phyloP scores from a whole-genome alignment of 1,139 yeast species.

The Hyphopichia pseudoburtonii region DNA sequence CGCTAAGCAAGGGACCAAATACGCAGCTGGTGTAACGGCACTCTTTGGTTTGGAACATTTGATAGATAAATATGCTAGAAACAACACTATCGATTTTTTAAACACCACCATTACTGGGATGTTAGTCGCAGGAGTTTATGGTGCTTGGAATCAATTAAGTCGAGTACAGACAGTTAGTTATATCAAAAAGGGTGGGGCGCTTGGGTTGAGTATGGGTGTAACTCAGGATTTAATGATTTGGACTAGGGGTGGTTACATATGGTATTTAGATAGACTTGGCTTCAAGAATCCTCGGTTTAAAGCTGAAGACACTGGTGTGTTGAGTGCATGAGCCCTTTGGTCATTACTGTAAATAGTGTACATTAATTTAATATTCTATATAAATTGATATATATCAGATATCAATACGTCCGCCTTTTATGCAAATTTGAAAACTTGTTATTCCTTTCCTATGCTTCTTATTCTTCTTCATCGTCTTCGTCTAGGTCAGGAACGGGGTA shows the following conservation, averaged over 20 bases:
- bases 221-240: slow-evolving; percentile 63
- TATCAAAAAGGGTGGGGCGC: slow-evolving; percentile 51
- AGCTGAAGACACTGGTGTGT: slow-evolving; percentile 1
- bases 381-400: too few species aligned
- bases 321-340: slow-evolving; percentile 5
- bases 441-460: slow-evolving; percentile 1
- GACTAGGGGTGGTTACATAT: slow-evolving; percentile 58
- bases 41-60: slow-evolving; percentile 64
- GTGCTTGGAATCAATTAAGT: slow-evolving; percentile 44
- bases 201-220: slow-evolving; percentile 63
- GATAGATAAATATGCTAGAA: slow-evolving; percentile 50
- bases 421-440: too few species aligned
- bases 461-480: slow-evolving; percentile 49
- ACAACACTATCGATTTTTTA: slow-evolving; percentile 55
- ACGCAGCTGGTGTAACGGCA: slow-evolving; percentile 46
- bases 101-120: slow-evolving; percentile 61
- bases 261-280: slow-evolving; percentile 50
- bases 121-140: slow-evolving; percentile 52
- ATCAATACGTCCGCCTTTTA: not conserved
- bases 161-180: slow-evolving; percentile 48
- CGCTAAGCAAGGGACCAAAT: slow-evolving; percentile 41
- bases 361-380: not conserved
- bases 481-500: slow-evolving; percentile 87
- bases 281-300: slow-evolving; percentile 13
- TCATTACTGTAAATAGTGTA: slow-evolving; percentile 9